Conservation (phyloP, 352 stramenopile species). For the Globisporangium heterothallicum region DNA sequence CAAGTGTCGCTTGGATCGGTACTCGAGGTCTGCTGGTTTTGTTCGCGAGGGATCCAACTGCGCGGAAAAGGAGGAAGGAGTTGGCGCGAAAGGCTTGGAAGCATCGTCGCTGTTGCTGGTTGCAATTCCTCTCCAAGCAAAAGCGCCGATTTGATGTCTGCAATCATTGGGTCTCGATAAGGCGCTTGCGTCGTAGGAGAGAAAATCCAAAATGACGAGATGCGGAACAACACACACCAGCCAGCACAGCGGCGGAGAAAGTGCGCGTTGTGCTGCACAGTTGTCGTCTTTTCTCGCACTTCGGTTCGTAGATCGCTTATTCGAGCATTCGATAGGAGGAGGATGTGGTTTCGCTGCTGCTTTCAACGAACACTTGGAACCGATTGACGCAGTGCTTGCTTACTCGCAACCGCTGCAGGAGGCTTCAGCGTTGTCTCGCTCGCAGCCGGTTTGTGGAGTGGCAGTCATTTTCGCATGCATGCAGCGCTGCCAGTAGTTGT, state of each 20-base stretch:
- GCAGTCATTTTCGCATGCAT: not conserved
- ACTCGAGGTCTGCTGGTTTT: not conserved
- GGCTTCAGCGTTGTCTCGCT: too few relatives aligned
- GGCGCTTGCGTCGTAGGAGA: slow-evolving; percentile 8
- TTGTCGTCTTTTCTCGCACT: not conserved
- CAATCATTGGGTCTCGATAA: slow-evolving; percentile 2
- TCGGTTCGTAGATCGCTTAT: not conserved
- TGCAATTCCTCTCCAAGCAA: not conserved
- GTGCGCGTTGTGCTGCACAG: slow-evolving; percentile 7
- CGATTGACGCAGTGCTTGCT: too few relatives aligned
- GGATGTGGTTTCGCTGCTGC: too few relatives aligned
- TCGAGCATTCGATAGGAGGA: too few relatives aligned
- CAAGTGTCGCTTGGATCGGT: not conserved
- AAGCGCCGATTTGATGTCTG: not conserved
- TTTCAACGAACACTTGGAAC: too few relatives aligned
- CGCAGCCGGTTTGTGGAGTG: not conserved
- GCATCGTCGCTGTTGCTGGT: not conserved
- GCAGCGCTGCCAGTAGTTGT: too few relatives aligned
- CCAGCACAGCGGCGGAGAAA: slow-evolving; percentile 8
- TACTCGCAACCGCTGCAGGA: too few relatives aligned
- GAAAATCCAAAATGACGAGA: slow-evolving; percentile 10
- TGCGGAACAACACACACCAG: not conserved
- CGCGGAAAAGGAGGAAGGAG: not conserved
- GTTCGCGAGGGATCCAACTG: not conserved
- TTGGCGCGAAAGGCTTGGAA: not conserved